Conservation (phyloP, 1,139 yeast species). For the Sugiyamaella xylanicola region DNA sequence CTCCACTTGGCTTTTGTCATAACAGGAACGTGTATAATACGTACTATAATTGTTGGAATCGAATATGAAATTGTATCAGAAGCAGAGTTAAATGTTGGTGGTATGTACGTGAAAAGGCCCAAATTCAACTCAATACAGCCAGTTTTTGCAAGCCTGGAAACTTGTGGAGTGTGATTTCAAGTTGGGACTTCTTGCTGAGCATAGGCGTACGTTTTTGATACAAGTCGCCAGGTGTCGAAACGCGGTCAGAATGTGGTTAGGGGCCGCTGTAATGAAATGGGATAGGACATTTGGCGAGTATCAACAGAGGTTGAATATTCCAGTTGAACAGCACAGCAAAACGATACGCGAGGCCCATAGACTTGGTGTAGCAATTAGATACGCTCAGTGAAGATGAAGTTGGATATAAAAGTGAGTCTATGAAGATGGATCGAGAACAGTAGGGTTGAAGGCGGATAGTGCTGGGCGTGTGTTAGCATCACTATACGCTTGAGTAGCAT, state of each 20-base stretch:
- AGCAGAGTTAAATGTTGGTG: too few relatives aligned
- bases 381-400: slow-evolving; percentile 28
- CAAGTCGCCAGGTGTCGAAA: neutral
- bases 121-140: neutral
- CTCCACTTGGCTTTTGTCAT: too few relatives aligned
- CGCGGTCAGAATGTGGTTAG: neutral
- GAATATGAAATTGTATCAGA: too few relatives aligned
- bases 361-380: neutral
- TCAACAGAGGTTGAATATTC: neutral
- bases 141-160: neutral
- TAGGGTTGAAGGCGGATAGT: too few relatives aligned
- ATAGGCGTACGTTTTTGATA: neutral
- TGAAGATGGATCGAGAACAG: too few relatives aligned
- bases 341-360: neutral
- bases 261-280: neutral
- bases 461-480: too few relatives aligned
- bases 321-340: neutral
- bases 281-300: neutral
- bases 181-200: neutral
- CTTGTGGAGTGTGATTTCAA: neutral
- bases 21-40: too few relatives aligned
- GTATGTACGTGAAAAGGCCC: too few relatives aligned
- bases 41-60: too few relatives aligned
- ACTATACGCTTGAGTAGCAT: neutral
- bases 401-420: slow-evolving; percentile 35